A percentile compares a stretch with the other conserved stretches of the same genome.
These are phyloP conservation scores for Phytophthora parvispora DNA, from an alignment of 352 stramenopile species.

Conservation along the genomic window DNA sequence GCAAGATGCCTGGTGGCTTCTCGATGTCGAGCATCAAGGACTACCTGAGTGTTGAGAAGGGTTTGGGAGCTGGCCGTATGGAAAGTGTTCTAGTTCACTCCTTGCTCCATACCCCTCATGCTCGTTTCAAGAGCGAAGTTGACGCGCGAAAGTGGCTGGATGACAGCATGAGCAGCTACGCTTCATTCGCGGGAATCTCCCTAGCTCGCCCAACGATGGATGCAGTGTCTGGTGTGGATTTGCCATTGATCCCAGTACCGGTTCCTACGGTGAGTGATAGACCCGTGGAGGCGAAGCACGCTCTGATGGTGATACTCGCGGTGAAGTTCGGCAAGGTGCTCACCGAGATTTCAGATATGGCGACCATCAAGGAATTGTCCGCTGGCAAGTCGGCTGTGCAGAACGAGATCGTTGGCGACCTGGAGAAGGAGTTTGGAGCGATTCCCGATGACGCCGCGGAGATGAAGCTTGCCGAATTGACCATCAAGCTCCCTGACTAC, in stretches of 20 bases:
- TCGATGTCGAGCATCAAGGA: slow-evolving; percentile 83
- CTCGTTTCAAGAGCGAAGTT: slow-evolving; percentile 76
- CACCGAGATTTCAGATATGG: slow-evolving; percentile 64
- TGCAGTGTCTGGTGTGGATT: slow-evolving; percentile 35
- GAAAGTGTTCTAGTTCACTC: slow-evolving; percentile 84
- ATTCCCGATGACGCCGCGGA: slow-evolving; percentile 80
- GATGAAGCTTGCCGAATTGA: slow-evolving; percentile 79
- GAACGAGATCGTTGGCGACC: slow-evolving; percentile 90
- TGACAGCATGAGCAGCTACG: slow-evolving; percentile 73
- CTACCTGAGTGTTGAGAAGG: slow-evolving; percentile 68
- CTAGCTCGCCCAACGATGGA: slow-evolving; percentile 43
- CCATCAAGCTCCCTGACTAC: slow-evolving; percentile 77
- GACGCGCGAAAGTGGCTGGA: slow-evolving; percentile 89
- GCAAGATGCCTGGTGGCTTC: slow-evolving; percentile 90
- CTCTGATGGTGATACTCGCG: slow-evolving; percentile 79
- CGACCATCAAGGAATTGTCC: slow-evolving; percentile 84
- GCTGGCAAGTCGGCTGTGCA: slow-evolving; percentile 90
- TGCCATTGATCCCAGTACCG: slow-evolving; percentile 50
- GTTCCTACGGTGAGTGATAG: slow-evolving; percentile 71
- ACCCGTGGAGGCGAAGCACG: slow-evolving; percentile 79
- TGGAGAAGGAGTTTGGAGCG: slow-evolving; percentile 91
- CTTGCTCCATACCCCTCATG: slow-evolving; percentile 63
- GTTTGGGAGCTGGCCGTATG: slow-evolving; percentile 72
- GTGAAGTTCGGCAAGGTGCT: slow-evolving; percentile 84
- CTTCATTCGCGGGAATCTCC: slow-evolving; percentile 76